Evolutionary conservation across 768 basidiomycete species (phyloP), one percentile per base, ranked within the genome.

Genomic region (Guyanaporus albipodus): DNA sequence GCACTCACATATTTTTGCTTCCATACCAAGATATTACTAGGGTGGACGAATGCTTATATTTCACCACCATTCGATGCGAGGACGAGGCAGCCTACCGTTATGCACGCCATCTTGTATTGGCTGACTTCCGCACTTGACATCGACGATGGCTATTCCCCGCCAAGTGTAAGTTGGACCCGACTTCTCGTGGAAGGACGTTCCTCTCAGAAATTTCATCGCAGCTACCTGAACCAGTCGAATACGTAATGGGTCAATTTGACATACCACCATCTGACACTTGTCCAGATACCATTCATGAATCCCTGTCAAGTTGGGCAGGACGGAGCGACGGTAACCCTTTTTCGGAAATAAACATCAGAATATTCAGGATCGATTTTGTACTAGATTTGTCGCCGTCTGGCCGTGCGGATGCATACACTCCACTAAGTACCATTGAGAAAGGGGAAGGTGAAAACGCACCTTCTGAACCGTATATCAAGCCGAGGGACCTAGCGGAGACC

Each of bases 21-120:
- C 23, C 19, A 43, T 44, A 17, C 50, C 11, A 32, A 55, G 38
- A 14, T 19, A 35, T 42, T 9, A 12, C 17, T 19, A 83, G 82
- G 77, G 31, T 79, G 76, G 73, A 77, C 74, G 2, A 66, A 71
- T 4, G 81, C 71, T 2, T 81, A 75, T 44, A 71, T 80, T 29
- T 74, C 77, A 9, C 64, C 67, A 11, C 70, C 78, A 5, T 71
- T 74, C 49, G 56, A 67, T 35, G 70, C 65, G 36, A 61, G 73
- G 44, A 51, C 67, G 11, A 60, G 61, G 35, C 62, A 70, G n/a
- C 80, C 79, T 8, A 75, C 77, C 8, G 68, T 80, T 22, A 60
- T 77, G 40, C 76, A 82, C 55, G 70, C 69, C 48, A 61, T 82
- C 14, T 64, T 74, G 22, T 83, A 73, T 58, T 84, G 82, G 81